Percentiles rank a stretch among this genome's conserved stretches.
Evolutionary conservation across 805 yeast species (phyloP).

Genomic region (Zygosaccharomyces rouxii): DNA sequence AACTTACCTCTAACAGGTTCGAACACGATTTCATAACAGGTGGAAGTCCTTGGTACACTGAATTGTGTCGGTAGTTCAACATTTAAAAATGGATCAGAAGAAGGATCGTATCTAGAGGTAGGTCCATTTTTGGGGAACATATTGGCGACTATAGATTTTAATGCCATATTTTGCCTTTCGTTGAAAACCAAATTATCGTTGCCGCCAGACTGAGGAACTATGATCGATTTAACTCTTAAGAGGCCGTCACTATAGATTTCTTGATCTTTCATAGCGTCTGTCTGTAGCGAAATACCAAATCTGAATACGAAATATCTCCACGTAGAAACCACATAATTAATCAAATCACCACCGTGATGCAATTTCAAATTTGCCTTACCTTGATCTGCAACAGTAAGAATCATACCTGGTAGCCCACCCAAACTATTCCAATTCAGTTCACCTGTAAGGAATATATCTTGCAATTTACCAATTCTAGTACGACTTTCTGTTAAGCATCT

Average conservation of each 20-base stretch:
- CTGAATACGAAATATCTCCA: slow-evolving; percentile 89
- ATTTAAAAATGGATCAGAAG: slow-evolving; percentile 36
- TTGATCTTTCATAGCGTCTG: slow-evolving; percentile 25
- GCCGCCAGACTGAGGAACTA: slow-evolving; percentile 7
- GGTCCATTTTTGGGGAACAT: slow-evolving; percentile 57
- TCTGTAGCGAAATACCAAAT: slow-evolving; percentile 53
- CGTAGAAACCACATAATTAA: slow-evolving; percentile 60
- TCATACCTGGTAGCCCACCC: slow-evolving; percentile 90
- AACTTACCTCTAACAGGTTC: slow-evolving; percentile 75
- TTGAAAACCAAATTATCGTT: slow-evolving; percentile 7
- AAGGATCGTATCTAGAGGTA: slow-evolving; percentile 35
- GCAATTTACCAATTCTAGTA: slow-evolving; percentile 52
- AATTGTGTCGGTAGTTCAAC: slow-evolving; percentile 33
- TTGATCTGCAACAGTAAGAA: slow-evolving; percentile 77
- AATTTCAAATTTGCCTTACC: slow-evolving; percentile 57
- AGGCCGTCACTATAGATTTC: slow-evolving; percentile 34
- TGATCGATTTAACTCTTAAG: slow-evolving; percentile 39
- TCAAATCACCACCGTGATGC: slow-evolving; percentile 45
- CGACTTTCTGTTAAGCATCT: slow-evolving; percentile 62
- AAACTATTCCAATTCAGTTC: slow-evolving; percentile 67
- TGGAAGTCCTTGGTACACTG: slow-evolving; percentile 35
- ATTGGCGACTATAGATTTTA: slow-evolving; percentile 37
- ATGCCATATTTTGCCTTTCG: slow-evolving; percentile 11
- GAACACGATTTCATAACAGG: slow-evolving; percentile 66
- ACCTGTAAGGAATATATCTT: slow-evolving; percentile 75